Base-by-base conservation (phyloP, 805 yeast species). In the Suhomyces pyralidae region DNA sequence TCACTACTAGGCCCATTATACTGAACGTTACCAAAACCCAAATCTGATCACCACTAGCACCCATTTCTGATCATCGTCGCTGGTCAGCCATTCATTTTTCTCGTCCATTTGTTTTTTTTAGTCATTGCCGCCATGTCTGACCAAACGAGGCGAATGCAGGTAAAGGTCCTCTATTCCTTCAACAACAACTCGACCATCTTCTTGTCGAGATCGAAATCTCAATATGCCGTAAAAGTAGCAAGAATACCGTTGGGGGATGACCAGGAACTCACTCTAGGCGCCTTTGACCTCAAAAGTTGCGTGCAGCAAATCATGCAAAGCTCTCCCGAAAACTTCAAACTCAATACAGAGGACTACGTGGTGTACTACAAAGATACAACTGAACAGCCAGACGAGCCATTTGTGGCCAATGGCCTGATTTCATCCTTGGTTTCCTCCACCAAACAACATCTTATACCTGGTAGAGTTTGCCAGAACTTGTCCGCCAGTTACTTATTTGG, bases 391-490 rank as follows among this genome's bases (percentile, higher is more conserved):
- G 79, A 75, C 49, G 80, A 75, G 59, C 80, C 80, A 4, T 75
- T 74, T 59, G 80, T 75, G 7, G 68, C 76, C 4, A 70, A 72
- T 54, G 80, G 80, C 3, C 69, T 66, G 7, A 60, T 75, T 48
- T 68, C 77, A 2, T 57, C 63, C 7, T 59, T 74, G 26, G 55
- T 73, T 17, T 44, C 60, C 25, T 56, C 67, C 32, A 50, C 68
- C 4, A 63, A 67, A 38, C 59, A 58, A 20, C 62, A 61, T 48
- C 55, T 71, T 28, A 49, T 77, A 5, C 74, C 85, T 5, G 81
- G 86, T 10, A 76, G 86, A 51, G 83, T 84, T 34, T 82, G 86
- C 58, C 81, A 81, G 51, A 83, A 79, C 60, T 73, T 84, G 49
- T 74, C 82, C 26, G 78, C 80, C 46, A 65, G 81, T 59, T 70